A percentile compares a stretch with the other conserved stretches of the same genome.
Evolutionary conservation across 805 yeast species (phyloP).

Genomic region (Priceomyces melissophilus): DNA sequence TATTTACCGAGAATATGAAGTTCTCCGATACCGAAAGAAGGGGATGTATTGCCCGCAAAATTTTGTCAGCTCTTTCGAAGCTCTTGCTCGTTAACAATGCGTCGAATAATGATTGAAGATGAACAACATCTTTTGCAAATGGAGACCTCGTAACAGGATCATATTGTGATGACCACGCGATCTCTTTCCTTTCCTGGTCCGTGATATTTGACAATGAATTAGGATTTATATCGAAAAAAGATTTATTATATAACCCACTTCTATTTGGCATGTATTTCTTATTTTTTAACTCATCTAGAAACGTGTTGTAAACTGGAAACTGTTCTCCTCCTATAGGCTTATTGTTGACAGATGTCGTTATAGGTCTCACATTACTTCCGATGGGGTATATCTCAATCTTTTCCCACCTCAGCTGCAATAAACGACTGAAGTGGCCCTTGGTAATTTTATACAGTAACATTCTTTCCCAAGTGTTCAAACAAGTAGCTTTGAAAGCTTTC

Average conservation of each 20-base stretch:
- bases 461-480: background rate
- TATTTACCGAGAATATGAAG: conserved; percentile 66
- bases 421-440: background rate
- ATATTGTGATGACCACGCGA: conserved; percentile 38
- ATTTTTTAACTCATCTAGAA: conserved; percentile 12
- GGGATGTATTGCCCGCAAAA: conserved; percentile 59
- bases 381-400: background rate
- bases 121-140: conserved; percentile 55
- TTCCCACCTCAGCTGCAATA: conserved; percentile 2
- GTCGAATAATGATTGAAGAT: conserved; percentile 74
- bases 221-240: conserved; percentile 9
- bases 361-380: background rate
- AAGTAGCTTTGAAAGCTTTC: too few relatives aligned
- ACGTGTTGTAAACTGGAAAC: conserved; percentile 10
- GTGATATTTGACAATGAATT: conserved; percentile 4
- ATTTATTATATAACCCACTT: conserved; percentile 8
- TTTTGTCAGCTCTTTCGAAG: conserved; percentile 64
- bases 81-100: conserved; percentile 69
- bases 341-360: conserved; percentile 3
- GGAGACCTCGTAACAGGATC: conserved; percentile 42
- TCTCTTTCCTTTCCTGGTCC: conserved; percentile 9
- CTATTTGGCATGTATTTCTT: conserved; percentile 8
- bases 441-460: conserved; percentile 1
- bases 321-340: conserved; percentile 6
- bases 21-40: conserved; percentile 38